Evolutionary conservation across 345 rosid genomes (phyloP).

Genomic region (Salix caprea): DNA sequence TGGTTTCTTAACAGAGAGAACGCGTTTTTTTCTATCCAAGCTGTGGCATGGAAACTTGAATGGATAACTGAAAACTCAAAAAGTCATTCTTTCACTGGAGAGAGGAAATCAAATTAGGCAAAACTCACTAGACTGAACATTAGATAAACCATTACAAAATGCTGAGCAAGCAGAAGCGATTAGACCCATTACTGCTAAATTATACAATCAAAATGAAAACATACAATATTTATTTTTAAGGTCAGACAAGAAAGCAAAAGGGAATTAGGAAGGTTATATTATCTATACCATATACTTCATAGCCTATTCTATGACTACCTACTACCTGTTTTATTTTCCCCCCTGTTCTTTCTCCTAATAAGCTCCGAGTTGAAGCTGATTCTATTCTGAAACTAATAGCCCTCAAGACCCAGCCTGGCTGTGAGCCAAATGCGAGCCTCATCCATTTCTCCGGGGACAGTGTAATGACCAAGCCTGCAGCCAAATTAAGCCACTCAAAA

Average conservation of each 20-base stretch:
- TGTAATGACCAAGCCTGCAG: constrained; percentile 87
- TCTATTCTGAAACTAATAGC: constrained; percentile 18
- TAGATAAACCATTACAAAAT: constrained; percentile 10
- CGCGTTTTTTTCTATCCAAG: not conserved
- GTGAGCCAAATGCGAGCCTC: constrained; percentile 76
- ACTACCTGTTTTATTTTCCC: not conserved
- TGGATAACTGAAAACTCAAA: not conserved
- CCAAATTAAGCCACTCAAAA: constrained; percentile 6
- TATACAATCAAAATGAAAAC: constrained; percentile 14
- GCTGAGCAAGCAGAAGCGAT: constrained; percentile 11
- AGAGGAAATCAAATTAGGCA: not conserved
- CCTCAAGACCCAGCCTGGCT: constrained; percentile 69
- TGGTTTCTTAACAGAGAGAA: not conserved
- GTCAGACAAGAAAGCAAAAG: constrained; percentile 18
- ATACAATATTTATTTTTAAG: constrained; percentile 26
- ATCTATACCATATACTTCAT: constrained; percentile 37
- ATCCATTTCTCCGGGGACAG: constrained; percentile 80
- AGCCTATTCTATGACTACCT: constrained; percentile 18
- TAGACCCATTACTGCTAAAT: not conserved
- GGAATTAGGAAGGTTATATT: constrained; percentile 26
- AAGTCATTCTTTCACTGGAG: not conserved
- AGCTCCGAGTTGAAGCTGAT: constrained; percentile 16
- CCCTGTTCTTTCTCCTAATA: constrained; percentile 16
- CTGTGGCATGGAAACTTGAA: not conserved
- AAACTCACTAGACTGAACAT: constrained; percentile 3